Evolutionary conservation across 2,329 filamentous ascomycete genomes (phyloP), one percentile per base, ranked within the genome.

Genomic region (Fusarium heterosporum): DNA sequence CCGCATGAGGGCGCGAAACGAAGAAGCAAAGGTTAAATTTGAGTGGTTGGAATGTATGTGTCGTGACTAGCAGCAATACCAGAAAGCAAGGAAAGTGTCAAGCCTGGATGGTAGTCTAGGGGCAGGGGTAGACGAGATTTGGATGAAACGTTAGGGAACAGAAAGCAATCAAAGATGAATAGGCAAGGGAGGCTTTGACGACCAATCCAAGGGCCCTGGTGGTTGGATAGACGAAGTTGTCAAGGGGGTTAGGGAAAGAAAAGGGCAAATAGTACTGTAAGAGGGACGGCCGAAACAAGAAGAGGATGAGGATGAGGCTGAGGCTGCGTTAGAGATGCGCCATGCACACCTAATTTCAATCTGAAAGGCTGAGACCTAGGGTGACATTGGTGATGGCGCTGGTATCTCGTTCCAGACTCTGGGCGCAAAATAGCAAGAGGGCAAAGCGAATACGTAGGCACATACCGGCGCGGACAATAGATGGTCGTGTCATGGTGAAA

Each of bases 391-490:
- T 14, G 30, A 34, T 47, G 34, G 36, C 42, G 36, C 38, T 22
- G 54, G 26, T 12, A 51, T 43, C 41, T 41, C 14, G 47, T 34
- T 55, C 61, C 36, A 55, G 42, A 48, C 50, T 55, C 61, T 32
- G 52, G 42, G 51, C 50, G 36, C 38, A 66, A 68, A 62, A 43
- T 40, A 6, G 17, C 30, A 59, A 28, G 43, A 46, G 29, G 61
- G 50, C 47, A 59, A 55, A 48, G 42, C 25, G 45, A 54, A 45
- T 28, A 61, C 39, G 34, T 40, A 50, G 41, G 57, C 42, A 86
- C 85, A 73, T 85, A 88, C 85, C 85, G 75, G 85, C 85, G 75
- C 85, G 84, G 78, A 88, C 81, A 71, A 88, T 86, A 71, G 82
- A 81, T 73, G 85, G 85, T 78, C 85, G 84, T 74, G 85, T 85